Percentiles rank a stretch among this genome's conserved stretches.
Evolutionary conservation across 495 filamentous ascomycete genomes (phyloP).

Genomic region (Talaromyces adpressus): DNA sequence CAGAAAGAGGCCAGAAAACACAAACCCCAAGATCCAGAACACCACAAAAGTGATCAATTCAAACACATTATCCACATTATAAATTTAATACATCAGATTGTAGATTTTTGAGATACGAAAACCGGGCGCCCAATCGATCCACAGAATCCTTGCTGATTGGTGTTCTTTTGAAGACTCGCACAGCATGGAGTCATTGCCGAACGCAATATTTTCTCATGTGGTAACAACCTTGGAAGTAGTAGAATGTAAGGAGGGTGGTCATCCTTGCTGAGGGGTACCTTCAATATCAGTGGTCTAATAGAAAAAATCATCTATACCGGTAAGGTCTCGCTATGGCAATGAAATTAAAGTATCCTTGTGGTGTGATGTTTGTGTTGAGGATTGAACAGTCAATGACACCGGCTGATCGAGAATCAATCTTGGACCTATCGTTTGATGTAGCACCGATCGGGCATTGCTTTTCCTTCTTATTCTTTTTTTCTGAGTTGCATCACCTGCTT

Average conservation of each 20-base stretch:
- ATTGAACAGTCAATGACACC: too few species aligned
- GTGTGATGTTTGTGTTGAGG: neutral
- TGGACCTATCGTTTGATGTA: neutral
- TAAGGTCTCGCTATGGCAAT: neutral
- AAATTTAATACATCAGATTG: too few species aligned
- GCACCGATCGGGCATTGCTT: neutral
- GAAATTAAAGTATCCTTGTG: neutral
- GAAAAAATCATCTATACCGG: neutral
- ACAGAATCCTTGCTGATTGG: neutral
- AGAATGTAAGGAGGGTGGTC: neutral
- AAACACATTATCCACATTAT: too few species aligned
- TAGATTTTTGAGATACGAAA: neutral
- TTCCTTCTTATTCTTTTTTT: too few species aligned
- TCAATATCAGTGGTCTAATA: neutral
- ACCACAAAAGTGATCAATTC: too few species aligned
- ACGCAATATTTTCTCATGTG: neutral
- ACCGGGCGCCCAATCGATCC: neutral
- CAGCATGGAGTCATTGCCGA: neutral
- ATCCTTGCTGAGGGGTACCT: neutral
- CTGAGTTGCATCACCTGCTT: too few species aligned
- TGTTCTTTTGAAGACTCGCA: neutral
- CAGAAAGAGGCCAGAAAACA: too few species aligned
- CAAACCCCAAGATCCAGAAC: too few species aligned
- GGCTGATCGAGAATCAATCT: neutral
- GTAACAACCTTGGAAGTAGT: neutral